Evolutionary conservation across 2,329 filamentous ascomycete species (phyloP), one percentile per base, ranked within the genome.

Genomic region (Mycosphaerelloides madeirae): DNA sequence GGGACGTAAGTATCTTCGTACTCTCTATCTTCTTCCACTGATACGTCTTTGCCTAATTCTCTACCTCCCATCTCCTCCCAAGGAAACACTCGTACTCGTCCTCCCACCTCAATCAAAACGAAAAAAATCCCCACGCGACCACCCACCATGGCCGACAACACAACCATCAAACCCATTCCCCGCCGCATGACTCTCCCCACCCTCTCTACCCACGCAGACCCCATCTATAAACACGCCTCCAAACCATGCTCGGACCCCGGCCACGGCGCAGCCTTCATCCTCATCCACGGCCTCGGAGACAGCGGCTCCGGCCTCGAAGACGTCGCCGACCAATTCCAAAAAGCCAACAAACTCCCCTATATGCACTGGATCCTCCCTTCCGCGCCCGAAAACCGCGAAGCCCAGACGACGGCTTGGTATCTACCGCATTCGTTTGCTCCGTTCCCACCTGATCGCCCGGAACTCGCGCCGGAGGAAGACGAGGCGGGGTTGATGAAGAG

Each of bases 291-390:
- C 8, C 57, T 74, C 6, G 70, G 71, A 13, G 72, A 75, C 46
- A 69, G 68, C 41, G 71, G 70, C 13, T 61, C 68, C 37, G 71
- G 70, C 3, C 57, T 71, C 25, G 64, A 68, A 48, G 59, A 57
- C 36, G 48, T 63, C 1, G 56, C 59, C 15, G 54, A 61, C 18
- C 60, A 64, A 44, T 75, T 76, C 52, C 72, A 74, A 46, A 55
- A 66, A 31, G 69, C 69, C 34, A 59, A 62, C 47, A 77, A 76
- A 57, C 64, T 77, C 4, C 66, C 71, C 0, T 65, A 74, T 53
- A 58, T 75, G 51, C 63, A 66, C 37, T 77, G 73, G 73, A 60
- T 75, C 31, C 65, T 77, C 20, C 74, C 75, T 12, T 75, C 73
- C 43, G 73, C 74, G 2, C 62, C 65, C 32, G 64, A 71, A 31